Evolutionary conservation across 1,284 basidiomycete species (phyloP).

Genomic region (Pterulicium gracile): DNA sequence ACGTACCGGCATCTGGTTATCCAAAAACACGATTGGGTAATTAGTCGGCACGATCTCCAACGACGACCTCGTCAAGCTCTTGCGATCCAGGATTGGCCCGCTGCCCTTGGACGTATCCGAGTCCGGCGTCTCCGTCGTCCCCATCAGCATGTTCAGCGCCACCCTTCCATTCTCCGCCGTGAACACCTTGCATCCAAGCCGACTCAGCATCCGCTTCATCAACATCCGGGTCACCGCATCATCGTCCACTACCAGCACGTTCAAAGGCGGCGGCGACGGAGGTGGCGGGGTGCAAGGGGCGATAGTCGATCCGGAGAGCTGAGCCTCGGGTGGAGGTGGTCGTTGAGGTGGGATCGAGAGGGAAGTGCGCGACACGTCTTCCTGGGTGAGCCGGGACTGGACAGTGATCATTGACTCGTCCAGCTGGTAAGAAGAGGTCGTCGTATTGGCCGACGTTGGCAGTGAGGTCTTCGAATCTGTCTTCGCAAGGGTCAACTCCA

Average conservation of each 20-base stretch:
- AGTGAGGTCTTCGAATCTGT: too few species aligned
- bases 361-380: neutral
- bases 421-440: conserved; percentile 30
- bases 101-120: neutral
- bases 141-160: conserved; percentile 67
- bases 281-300: neutral
- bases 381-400: conserved; percentile 6
- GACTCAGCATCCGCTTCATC: conserved; percentile 72
- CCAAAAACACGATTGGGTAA: conserved; percentile 42
- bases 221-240: conserved; percentile 71
- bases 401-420: conserved; percentile 23
- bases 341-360: neutral
- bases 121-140: conserved; percentile 9
- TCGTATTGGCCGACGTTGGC: too few species aligned
- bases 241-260: conserved; percentile 70
- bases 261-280: conserved; percentile 8
- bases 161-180: conserved; percentile 84
- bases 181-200: conserved; percentile 71
- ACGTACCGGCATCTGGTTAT: conserved; percentile 86
- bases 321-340: neutral
- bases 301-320: neutral
- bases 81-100: neutral
- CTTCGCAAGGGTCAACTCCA: conserved; percentile 40
- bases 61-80: neutral
- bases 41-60: neutral